A percentile compares a stretch with the other conserved stretches of the same genome.
phyloP scores from a whole-genome alignment of 257 asterid species.

The Ophiorrhiza pumila region DNA sequence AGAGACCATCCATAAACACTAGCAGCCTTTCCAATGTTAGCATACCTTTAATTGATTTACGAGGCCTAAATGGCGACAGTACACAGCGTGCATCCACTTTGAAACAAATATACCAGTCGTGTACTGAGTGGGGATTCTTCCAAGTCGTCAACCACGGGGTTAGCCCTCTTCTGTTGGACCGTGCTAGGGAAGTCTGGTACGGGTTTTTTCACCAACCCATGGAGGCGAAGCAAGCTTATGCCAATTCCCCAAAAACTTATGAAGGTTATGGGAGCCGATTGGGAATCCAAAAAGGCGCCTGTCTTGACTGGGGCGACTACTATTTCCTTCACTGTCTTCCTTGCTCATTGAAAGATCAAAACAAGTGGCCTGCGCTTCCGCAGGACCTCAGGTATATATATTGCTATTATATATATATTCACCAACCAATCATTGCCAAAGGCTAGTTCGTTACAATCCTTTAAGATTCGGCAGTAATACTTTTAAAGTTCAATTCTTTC shows the following conservation, averaged over 20 bases:
- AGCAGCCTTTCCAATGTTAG: background rate
- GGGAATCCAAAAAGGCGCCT: constrained; percentile 75
- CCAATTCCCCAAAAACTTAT: constrained; percentile 67
- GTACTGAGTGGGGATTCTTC: constrained; percentile 79
- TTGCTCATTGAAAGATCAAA: constrained; percentile 48
- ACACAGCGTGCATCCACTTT: constrained; percentile 12
- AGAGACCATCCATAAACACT: constrained; percentile 28
- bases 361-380: constrained; percentile 82
- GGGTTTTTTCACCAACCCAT: constrained; percentile 65
- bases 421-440: too few species aligned
- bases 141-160: constrained; percentile 83
- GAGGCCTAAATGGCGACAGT: constrained; percentile 15
- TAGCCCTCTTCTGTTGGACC: constrained; percentile 50
- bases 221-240: constrained; percentile 58
- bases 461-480: background rate
- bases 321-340: constrained; percentile 77
- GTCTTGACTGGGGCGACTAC: constrained; percentile 93
- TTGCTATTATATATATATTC: too few species aligned
- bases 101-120: constrained; percentile 43
- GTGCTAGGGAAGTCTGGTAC: constrained; percentile 62
- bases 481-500: background rate
- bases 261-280: constrained; percentile 91
- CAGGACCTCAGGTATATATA: constrained; percentile 44
- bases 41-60: constrained; percentile 59
- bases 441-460: too few species aligned